These are phyloP conservation scores for Funneliformis caledonium DNA, from an alignment of 371 early-diverging fungal species.

Conservation along the genomic window DNA sequence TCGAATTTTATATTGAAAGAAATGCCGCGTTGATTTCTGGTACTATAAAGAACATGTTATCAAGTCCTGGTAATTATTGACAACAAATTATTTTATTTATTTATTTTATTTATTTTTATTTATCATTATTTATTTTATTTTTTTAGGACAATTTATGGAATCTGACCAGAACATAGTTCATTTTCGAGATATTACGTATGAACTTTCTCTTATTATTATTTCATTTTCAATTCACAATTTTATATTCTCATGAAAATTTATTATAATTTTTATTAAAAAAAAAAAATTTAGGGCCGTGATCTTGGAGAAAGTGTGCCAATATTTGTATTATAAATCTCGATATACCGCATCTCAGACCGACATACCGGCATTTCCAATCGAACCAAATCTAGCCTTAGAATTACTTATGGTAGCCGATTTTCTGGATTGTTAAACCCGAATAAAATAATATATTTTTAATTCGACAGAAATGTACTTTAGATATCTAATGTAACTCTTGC, in stretches of 20 bases:
- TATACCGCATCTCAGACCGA: slow-evolving; percentile 70
- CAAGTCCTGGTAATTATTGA: slow-evolving; percentile 66
- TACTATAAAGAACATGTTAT: slow-evolving; percentile 92
- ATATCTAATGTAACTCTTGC: neutral
- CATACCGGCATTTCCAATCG: slow-evolving; percentile 90
- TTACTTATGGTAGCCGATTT: slow-evolving; percentile 96
- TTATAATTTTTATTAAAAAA: neutral
- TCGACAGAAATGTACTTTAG: no score
- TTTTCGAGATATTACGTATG: slow-evolving; percentile 91
- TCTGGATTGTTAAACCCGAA: slow-evolving; percentile 23
- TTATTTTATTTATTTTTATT: neutral
- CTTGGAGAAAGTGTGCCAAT: slow-evolving; percentile 92
- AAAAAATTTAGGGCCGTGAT: slow-evolving; percentile 71
- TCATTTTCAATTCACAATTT: neutral
- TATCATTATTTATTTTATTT: neutral
- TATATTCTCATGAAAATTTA: neutral
- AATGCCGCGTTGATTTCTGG: slow-evolving; percentile 90
- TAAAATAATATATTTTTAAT: no score
- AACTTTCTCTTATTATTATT: neutral
- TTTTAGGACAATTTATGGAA: slow-evolving; percentile 86
- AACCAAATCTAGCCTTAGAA: slow-evolving; percentile 87
- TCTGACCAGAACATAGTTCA: slow-evolving; percentile 83
- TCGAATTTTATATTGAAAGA: slow-evolving; percentile 87
- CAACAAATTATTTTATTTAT: neutral
- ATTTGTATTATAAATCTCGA: slow-evolving; percentile 82